Evolutionary conservation across 2,329 filamentous ascomycete genomes (phyloP).

Genomic region (Nigrospora oryzae): DNA sequence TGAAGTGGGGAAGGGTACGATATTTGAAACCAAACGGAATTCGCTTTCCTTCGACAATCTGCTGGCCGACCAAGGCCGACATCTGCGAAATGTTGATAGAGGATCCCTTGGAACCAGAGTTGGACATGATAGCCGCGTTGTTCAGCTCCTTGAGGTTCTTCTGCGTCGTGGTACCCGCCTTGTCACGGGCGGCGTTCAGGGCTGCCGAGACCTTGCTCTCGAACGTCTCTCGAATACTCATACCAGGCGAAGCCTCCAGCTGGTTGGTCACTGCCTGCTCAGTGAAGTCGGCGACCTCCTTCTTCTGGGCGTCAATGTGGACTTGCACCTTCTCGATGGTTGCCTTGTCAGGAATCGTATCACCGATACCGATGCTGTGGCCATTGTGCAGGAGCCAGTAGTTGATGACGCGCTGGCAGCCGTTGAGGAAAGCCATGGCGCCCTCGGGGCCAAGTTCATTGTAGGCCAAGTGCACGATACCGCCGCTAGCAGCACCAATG

Average conservation of each 20-base stretch:
- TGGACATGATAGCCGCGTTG: constrained; percentile 94
- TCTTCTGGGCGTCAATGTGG: constrained; percentile 75
- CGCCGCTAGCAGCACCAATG: constrained; percentile 80
- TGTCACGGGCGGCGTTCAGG: constrained; percentile 91
- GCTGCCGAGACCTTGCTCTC: constrained; percentile 94
- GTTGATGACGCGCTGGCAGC: constrained; percentile 86
- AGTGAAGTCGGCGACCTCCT: constrained; percentile 68
- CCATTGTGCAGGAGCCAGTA: constrained; percentile 97
- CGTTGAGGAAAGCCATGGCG: constrained; percentile 93
- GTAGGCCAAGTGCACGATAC: constrained; percentile 92
- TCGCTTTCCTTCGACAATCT: constrained; percentile 96
- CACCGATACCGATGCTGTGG: constrained; percentile 96
- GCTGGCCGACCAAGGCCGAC: constrained; percentile 95
- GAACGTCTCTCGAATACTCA: constrained; percentile 97
- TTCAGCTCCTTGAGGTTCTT: constrained; percentile 91
- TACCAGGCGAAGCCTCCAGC: constrained; percentile 89
- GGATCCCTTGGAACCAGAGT: constrained; percentile 95
- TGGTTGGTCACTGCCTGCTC: constrained; percentile 73
- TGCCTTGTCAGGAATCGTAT: constrained; percentile 82
- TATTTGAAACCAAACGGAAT: constrained; percentile 99
- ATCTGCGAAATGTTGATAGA: constrained; percentile 99
- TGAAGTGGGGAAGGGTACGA: constrained; percentile 92
- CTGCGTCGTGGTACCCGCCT: constrained; percentile 86
- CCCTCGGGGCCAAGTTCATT: constrained; percentile 84
- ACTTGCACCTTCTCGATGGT: constrained; percentile 81